Base-by-base conservation (phyloP, 202 grass and related monocot species). In the Cymbopogon flexuosus region DNA sequence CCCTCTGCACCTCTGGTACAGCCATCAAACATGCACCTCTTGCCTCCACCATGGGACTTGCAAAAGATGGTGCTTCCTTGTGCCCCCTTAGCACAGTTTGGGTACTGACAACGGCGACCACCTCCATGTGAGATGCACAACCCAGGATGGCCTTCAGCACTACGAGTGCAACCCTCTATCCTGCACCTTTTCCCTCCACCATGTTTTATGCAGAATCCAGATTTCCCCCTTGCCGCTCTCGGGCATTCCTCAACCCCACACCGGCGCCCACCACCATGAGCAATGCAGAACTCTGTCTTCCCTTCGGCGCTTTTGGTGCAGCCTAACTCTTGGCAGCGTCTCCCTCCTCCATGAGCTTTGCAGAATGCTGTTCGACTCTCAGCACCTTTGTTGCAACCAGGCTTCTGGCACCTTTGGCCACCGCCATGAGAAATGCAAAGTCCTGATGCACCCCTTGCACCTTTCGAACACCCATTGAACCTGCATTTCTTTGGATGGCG, bases 231-330 rank as follows among this genome's bases (percentile, higher is more conserved):
- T 54, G 96, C 92, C 8, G 96, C 96, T 66, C 89, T 98, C 2
- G 46, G 39, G 61, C 96, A 98, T 33, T 70, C 90, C 14, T 62
- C 58, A 33, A 82, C 76, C 49, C 77, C 84, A 14, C 96, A 98
- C 21, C 92, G 84, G 43, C 47, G 77, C n/a, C 96, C 96, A 10
- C 96, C 96, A 23, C 96, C 96, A 54, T 98, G 96, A 63, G 88
- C 90, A 45, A 98, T 98, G 29, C 92, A 98, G 39, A 93, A 91
- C 37, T 98, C 92, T 49, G 96, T 98, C 89, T 95, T 98, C 12
- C 96, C 96, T 76, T 95, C 92, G 1, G 92, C 96, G 12, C 92
- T 93, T 74, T 99, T 99, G 31, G 92, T 99, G 77, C 96, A 99
- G 11, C 96, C 92, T 70, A 99, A 70, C 58, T 99, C 84, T 60